Base-by-base conservation (phyloP, 2,329 filamentous ascomycete genomes). In the Arachnopeziza araneosa region DNA sequence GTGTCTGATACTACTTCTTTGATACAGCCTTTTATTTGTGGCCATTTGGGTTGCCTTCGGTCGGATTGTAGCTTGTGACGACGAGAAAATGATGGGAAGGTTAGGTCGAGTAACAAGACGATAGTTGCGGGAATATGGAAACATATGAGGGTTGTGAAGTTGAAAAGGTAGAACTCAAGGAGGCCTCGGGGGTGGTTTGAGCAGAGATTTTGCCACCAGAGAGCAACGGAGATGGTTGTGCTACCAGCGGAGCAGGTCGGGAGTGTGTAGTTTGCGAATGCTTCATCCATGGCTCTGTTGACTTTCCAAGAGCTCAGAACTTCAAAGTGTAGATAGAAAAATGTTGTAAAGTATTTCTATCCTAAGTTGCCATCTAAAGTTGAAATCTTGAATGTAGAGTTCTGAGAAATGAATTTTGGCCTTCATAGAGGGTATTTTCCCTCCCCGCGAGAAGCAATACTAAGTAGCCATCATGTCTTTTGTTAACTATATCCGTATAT, bases 41-140 rank as follows among this genome's bases (percentile, higher is more conserved):
- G 63, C 1, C 67, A 50, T 1, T 75, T 78, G 1, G 81, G 80
- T 64, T 82, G 80, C 55, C 77, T 79, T 1, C 77, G 76, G 0
- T 77, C 74, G 0, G 80, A 79, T 63, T 84, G 82, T 60, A 83
- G 78, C 67, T 83, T 84, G 73, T 84, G 81, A 4, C 73, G 74
- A 8, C 72, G 72, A 0, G 80, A 79, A 64, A 82, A 83, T 9
- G 66, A 52, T 0, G 82, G 81, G n/a, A 75, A 72, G 12, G 78
- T 12, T 10, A 61, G 50, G 63, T 80, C 78, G 17, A 83, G 73
- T 0, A 67, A 69, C 24, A 79, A 70, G 64, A 79, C 82, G 55
- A 75, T 26, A 10, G 69, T 53, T 26, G 51, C 51, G 26, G 36
- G 36, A 19, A 44, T 17, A 12, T 44, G 36, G 36, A 44, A 44